These are phyloP conservation scores for Venturia carpophila DNA, from an alignment of 2,329 filamentous ascomycete genomes.

Conservation along the genomic window DNA sequence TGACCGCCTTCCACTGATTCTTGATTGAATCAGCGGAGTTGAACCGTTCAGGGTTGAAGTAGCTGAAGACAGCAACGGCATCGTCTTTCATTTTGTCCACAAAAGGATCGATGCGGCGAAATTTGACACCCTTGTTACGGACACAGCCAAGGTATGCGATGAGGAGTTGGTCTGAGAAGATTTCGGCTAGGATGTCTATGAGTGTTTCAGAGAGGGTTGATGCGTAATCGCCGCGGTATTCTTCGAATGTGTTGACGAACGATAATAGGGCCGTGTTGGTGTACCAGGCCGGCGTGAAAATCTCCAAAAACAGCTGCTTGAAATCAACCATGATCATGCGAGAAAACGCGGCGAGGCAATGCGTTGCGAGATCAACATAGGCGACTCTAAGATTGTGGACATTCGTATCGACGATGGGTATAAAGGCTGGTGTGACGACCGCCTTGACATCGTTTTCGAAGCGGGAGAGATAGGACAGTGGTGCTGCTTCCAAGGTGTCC, in stretches of 20 bases:
- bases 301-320: slow-evolving; percentile 68
- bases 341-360: slow-evolving; percentile 83
- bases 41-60: slow-evolving; percentile 59
- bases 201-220: slow-evolving; percentile 60
- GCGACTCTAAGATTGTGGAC: slow-evolving; percentile 72
- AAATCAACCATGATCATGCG: slow-evolving; percentile 84
- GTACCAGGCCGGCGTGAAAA: slow-evolving; percentile 93
- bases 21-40: slow-evolving; percentile 70
- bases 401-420: slow-evolving; percentile 60
- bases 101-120: slow-evolving; percentile 79
- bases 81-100: slow-evolving; percentile 92
- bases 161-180: slow-evolving; percentile 85
- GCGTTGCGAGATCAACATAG: slow-evolving; percentile 90
- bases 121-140: slow-evolving; percentile 83
- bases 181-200: slow-evolving; percentile 85
- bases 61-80: slow-evolving; percentile 80
- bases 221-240: slow-evolving; percentile 74
- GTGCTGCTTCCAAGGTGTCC: slow-evolving; percentile 60
- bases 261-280: slow-evolving; percentile 77
- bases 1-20: slow-evolving; percentile 84
- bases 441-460: slow-evolving; percentile 79
- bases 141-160: slow-evolving; percentile 76
- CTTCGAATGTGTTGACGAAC: slow-evolving; percentile 89
- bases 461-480: slow-evolving; percentile 73
- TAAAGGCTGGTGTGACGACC: slow-evolving; percentile 71